Conservation (phyloP, 2,329 filamentous ascomycete genomes). For the Ascochyta koolunga region DNA sequence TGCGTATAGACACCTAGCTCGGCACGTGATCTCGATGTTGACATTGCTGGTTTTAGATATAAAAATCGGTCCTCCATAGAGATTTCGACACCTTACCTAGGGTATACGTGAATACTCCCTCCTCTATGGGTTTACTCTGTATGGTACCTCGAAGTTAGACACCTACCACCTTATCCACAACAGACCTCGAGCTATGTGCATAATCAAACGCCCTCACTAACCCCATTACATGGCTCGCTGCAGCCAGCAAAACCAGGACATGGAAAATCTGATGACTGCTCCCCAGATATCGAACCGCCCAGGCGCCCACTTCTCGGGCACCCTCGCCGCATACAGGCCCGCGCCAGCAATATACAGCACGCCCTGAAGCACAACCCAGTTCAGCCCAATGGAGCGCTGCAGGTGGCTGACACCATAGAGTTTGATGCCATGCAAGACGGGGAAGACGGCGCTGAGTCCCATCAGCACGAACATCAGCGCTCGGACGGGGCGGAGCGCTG, state of each 20-base stretch:
- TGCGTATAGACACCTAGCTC: too few species aligned
- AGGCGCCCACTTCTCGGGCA: conserved; percentile 81
- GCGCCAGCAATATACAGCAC: conserved; percentile 85
- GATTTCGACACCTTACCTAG: too few species aligned
- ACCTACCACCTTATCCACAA: not conserved
- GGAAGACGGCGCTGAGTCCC: conserved; percentile 82
- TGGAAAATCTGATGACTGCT: conserved; percentile 98
- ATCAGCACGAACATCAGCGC: conserved; percentile 89
- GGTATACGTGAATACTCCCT: too few species aligned
- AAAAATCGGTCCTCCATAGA: too few species aligned
- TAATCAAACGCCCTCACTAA: conserved; percentile 86
- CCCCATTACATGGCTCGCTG: conserved; percentile 78
- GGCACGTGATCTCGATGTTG: too few species aligned
- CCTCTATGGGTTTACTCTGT: too few species aligned
- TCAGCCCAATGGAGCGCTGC: conserved; percentile 75
- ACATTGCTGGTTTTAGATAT: too few species aligned
- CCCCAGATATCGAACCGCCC: conserved; percentile 85
- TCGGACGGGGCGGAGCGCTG: conserved; percentile 81
- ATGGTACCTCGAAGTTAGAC: not conserved
- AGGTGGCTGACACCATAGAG: conserved; percentile 72
- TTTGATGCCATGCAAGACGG: conserved; percentile 76
- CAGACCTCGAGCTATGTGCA: conserved; percentile 60
- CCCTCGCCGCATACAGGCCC: conserved; percentile 80
- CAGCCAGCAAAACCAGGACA: conserved; percentile 82
- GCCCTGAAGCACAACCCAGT: conserved; percentile 81